These are phyloP conservation scores for Suillus hirtellus DNA, from an alignment of 768 basidiomycete genomes.

Conservation along the genomic window DNA sequence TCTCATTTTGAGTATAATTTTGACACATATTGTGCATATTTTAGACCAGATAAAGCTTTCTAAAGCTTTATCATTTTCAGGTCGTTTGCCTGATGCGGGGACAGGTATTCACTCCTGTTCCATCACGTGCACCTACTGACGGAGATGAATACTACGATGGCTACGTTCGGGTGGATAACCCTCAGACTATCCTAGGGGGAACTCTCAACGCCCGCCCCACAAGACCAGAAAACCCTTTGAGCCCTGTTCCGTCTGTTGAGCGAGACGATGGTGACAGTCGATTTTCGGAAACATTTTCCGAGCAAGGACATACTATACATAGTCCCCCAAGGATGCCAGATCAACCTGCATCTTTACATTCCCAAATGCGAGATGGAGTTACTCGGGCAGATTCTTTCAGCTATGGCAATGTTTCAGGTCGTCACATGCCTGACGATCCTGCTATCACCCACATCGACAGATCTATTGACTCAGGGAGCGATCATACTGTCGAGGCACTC, in stretches of 20 bases:
- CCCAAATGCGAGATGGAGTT: conserved; percentile 11
- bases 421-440: conserved; percentile 17
- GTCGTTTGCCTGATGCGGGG: no score
- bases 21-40: no score
- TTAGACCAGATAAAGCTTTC: no score
- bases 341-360: conserved; percentile 18
- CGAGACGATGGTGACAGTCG: conserved; percentile 17
- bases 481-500: conserved; percentile 32
- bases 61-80: no score
- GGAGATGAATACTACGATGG: conserved; percentile 33
- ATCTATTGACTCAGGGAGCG: conserved; percentile 27
- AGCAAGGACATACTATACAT: conserved; percentile 23
- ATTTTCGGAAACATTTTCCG: conserved; percentile 24
- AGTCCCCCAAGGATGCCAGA: conserved; percentile 26
- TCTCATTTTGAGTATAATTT: no score
- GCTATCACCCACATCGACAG: conserved; percentile 23
- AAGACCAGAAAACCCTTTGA: conserved; percentile 21
- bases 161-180: conserved; percentile 32
- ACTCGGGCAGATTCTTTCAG: conserved; percentile 23
- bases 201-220: conserved; percentile 33
- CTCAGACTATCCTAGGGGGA: conserved; percentile 33
- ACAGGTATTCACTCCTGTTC: conserved; percentile 34
- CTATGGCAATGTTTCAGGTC: conserved; percentile 15
- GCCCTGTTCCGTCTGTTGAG: conserved; percentile 24
- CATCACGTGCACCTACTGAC: conserved; percentile 35